Evolutionary conservation across 805 yeast species (phyloP).

Genomic region (Teunomyces cretensis): DNA sequence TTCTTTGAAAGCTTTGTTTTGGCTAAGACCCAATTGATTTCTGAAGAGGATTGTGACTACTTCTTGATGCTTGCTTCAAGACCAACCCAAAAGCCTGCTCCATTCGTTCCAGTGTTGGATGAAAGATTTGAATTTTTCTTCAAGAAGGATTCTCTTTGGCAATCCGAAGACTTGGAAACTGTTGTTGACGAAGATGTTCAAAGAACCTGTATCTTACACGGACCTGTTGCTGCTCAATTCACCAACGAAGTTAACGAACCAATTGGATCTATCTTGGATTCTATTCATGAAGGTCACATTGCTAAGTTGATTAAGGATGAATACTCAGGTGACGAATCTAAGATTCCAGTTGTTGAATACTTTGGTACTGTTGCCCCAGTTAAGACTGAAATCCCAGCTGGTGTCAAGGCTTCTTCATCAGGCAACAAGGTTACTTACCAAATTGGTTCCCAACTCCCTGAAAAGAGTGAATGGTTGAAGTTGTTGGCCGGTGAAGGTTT

Average conservation of each 20-base stretch:
- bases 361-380: conserved; percentile 64
- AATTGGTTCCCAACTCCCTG: conserved; percentile 36
- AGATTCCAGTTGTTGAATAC: conserved; percentile 86
- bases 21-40: conserved; percentile 78
- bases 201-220: conserved; percentile 98
- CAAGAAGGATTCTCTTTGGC: conserved; percentile 99
- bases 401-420: conserved; percentile 30
- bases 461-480: conserved; percentile 61
- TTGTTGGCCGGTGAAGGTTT: conserved; percentile 75
- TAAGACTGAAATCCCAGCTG: conserved; percentile 23
- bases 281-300: conserved; percentile 89
- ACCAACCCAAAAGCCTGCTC: conserved; percentile 94
- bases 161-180: conserved; percentile 94
- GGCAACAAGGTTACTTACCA: conserved; percentile 26
- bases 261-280: conserved; percentile 83
- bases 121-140: conserved; percentile 93
- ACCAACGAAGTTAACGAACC: conserved; percentile 89
- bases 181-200: conserved; percentile 95
- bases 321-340: conserved; percentile 67
- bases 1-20: conserved; percentile 70
- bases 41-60: conserved; percentile 93
- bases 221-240: conserved; percentile 97
- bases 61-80: conserved; percentile 80
- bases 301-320: conserved; percentile 61
- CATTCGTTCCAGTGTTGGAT: conserved; percentile 93